Evolutionary conservation across 1,284 basidiomycete species (phyloP).

Genomic region (Pisolithus thermaeus): DNA sequence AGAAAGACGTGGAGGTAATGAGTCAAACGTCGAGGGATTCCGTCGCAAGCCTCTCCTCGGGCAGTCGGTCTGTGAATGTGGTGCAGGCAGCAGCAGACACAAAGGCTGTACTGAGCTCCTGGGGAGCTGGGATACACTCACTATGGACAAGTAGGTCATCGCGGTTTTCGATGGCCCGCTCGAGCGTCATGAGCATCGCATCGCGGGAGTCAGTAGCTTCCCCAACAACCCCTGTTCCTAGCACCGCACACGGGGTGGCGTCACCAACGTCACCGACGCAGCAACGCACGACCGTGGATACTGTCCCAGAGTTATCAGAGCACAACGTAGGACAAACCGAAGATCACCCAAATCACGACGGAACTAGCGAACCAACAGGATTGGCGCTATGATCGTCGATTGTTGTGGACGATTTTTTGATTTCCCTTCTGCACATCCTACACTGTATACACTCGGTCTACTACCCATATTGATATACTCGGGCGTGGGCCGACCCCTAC

Average conservation of each 20-base stretch:
- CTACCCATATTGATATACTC: too few relatives aligned
- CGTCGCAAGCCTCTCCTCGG: conserved; percentile 15
- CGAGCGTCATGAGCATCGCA: conserved; percentile 18
- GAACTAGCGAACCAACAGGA: conserved; percentile 17
- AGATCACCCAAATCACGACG: conserved; percentile 2
- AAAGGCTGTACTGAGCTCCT: conserved; percentile 36
- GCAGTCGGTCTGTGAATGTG: conserved; percentile 27
- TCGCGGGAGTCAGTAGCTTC: conserved; percentile 19
- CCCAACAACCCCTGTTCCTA: conserved; percentile 3
- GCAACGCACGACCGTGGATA: conserved; percentile 15
- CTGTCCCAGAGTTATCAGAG: conserved; percentile 22
- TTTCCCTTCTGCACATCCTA: background rate
- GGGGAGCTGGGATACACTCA: conserved; percentile 59
- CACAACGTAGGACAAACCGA: conserved; percentile 13
- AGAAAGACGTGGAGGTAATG: conserved; percentile 21
- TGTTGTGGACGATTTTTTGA: background rate
- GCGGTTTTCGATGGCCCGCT: conserved; percentile 32
- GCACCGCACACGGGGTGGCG: background rate
- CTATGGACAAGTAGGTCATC: conserved; percentile 43
- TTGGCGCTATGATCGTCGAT: conserved; percentile 24
- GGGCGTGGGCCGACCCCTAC: too few relatives aligned
- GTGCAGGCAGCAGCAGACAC: conserved; percentile 30
- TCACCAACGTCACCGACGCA: conserved; percentile 14
- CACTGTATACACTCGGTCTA: too few relatives aligned
- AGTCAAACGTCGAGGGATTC: conserved; percentile 27